Base-by-base conservation (phyloP, 2,329 filamentous ascomycete species). In the Botrytis pseudocinerea region DNA sequence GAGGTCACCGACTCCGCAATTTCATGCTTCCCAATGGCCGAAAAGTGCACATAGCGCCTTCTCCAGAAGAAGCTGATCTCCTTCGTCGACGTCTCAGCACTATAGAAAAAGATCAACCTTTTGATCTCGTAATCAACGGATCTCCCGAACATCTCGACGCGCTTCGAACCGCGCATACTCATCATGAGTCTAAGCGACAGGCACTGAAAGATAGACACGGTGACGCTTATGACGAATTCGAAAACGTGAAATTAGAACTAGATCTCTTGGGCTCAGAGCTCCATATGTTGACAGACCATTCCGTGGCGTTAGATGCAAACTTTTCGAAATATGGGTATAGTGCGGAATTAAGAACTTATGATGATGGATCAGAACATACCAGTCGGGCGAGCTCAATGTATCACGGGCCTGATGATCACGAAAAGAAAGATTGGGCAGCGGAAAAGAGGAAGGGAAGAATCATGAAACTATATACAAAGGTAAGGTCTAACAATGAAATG, bases 321-420 rank as follows among this genome's bases (percentile, higher is more conserved):
- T 91, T 91, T 78, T 85, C 84, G 71, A 88, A 88, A 77, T 91
- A 89, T 81, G 89, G 90, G 1, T 91, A 90, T 78, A 85, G 84
- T 66, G 88, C 88, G 42, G 85, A 87, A 79, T 80, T 91, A 70
- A 83, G 88, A 72, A 87, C 85, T 71, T 87, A 83, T 76, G 81
- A 83, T 72, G 77, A 80, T 71, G 75, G 78, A n/a, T 74, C 71
- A 1, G 74, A 74, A 20, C 75, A 77, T 4, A 78, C 76, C 3
- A 74, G 77, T 46, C 71, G 76, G 48, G 66, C 76, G 46, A 75
- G 64, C 59, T 77, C 76, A 59, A 35, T 46, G 28, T 76, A 74
- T 70, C 77, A 78, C 74, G 75, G 75, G 57, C 46, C 71, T 28
- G 76, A 78, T 35, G 74, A 75, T 75, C 71, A 83, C 73, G 81